Conservation (phyloP, 371 early-diverging fungal genomes). For the Pancytospora epiphaga region DNA sequence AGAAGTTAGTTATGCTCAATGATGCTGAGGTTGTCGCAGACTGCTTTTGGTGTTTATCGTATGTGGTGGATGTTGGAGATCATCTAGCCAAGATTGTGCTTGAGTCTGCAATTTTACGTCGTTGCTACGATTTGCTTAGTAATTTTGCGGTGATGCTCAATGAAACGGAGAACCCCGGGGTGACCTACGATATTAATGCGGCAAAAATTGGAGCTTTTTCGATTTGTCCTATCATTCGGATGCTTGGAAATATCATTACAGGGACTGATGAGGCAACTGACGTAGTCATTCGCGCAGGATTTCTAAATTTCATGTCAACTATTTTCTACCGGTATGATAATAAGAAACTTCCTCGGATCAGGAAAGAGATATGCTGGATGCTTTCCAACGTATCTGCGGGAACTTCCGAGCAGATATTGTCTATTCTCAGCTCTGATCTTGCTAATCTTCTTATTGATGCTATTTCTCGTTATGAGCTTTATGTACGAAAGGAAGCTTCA, state of each 20-base stretch:
- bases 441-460: slow-evolving; percentile 79
- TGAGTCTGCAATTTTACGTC: slow-evolving; percentile 66
- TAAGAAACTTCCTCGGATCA: slow-evolving; percentile 73
- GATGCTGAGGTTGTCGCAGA: slow-evolving; percentile 93
- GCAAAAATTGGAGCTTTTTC: slow-evolving; percentile 29
- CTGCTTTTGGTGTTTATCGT: slow-evolving; percentile 96
- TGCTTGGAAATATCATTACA: slow-evolving; percentile 95
- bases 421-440: slow-evolving; percentile 80
- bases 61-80: slow-evolving; percentile 83
- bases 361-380: slow-evolving; percentile 99
- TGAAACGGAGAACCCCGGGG: slow-evolving; percentile 15
- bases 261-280: slow-evolving; percentile 93
- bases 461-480: slow-evolving; percentile 76
- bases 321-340: slow-evolving; percentile 71
- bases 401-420: slow-evolving; percentile 76
- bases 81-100: slow-evolving; percentile 87
- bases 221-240: slow-evolving; percentile 81
- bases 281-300: slow-evolving; percentile 75
- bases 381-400: slow-evolving; percentile 99
- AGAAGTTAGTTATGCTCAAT: slow-evolving; percentile 65
- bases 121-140: slow-evolving; percentile 26
- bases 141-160: slow-evolving; percentile 9
- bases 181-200: not conserved
- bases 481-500: slow-evolving; percentile 95
- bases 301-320: slow-evolving; percentile 61